Base-by-base conservation (phyloP, 169 alveolate genomes). In the Cryptosporidium viatorum region DNA sequence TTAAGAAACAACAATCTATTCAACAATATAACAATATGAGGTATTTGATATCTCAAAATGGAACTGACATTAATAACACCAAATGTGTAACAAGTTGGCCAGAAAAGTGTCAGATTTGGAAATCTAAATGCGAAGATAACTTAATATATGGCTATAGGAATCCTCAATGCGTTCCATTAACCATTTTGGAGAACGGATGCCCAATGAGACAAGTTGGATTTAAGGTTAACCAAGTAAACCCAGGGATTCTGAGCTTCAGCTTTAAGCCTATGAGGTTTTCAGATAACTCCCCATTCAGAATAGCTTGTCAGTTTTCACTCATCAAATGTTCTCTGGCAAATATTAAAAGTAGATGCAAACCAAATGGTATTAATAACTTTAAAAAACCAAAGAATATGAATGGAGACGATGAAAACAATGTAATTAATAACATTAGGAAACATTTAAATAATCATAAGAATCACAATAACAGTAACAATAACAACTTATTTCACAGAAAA, bases 141-240 rank as follows among this genome's bases (percentile, higher is more conserved):
- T 31, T 80, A 21, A 60, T 65, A 43, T 80, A 62, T 29, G 75
- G 89, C 16, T 80, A 80, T 33, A 80, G 29, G 16, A 80, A 80
- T 65, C 89, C 89, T 4, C 59, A 43, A 9, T 80, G 89, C 43
- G 51, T 16, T 31, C 89, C 89, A 4, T 2, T 80, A 3, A 80
- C 74, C 3, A 80, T 80, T 23, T 48, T 80, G 23, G 89, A 80
- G 51, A 43, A 65, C 29, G 89, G 89, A 18, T 80, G 89, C 12
- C 89, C 89, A n/a, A 80, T 80, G 89, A 80, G 16, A 23, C 80
- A 80, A 14, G 75, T 80, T 26, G 89, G 89, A 43, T 80, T 80
- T n/a, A 59, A 48, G 9, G 75, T 80, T n/a, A 80, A 80, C 33
- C 80, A 80, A 37, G 12, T 80, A 10, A 52, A 80, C 26, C 59